A percentile compares a stretch with the other conserved stretches of the same genome.
Conservation (phyloP, 768 basidiomycete species). For the Panaeolus cyanescens region DNA sequence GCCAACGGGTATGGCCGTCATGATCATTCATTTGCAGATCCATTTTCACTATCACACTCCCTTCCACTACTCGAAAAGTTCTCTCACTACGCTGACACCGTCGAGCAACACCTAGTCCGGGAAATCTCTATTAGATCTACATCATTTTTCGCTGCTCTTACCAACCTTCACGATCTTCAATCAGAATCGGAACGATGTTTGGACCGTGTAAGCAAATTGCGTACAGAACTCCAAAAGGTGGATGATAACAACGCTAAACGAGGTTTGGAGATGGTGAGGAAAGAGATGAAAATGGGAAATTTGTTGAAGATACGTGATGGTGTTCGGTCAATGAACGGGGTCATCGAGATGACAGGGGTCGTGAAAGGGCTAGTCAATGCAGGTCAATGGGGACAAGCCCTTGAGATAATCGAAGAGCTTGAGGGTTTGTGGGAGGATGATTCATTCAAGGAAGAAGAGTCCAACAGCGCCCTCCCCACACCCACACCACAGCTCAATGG, state of each 20-base stretch:
- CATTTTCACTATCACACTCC: constrained; percentile 63
- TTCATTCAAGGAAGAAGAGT: not conserved
- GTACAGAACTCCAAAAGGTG: constrained; percentile 70
- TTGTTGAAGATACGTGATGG: constrained; percentile 63
- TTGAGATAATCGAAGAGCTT: constrained; percentile 72
- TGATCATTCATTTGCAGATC: constrained; percentile 43
- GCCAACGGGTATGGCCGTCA: constrained; percentile 26
- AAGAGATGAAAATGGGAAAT: constrained; percentile 61
- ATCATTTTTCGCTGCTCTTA: constrained; percentile 94
- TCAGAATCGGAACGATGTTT: constrained; percentile 87
- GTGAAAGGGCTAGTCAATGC: constrained; percentile 74
- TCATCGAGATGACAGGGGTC: constrained; percentile 77
- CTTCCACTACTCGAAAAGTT: constrained; percentile 85
- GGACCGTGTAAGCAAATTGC: constrained; percentile 70
- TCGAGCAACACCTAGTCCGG: constrained; percentile 92
- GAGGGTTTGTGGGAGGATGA: constrained; percentile 54
- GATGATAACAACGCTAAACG: constrained; percentile 77
- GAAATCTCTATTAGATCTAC: constrained; percentile 91
- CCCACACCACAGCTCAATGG: not conserved
- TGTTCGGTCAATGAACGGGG: constrained; percentile 62
- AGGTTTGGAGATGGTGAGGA: constrained; percentile 74
- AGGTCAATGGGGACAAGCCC: constrained; percentile 87
- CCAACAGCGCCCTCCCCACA: not conserved
- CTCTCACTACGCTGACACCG: constrained; percentile 88
- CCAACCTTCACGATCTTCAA: constrained; percentile 92